Evolutionary conservation across 192 early-diverging fungal genomes (phyloP), one percentile per base, ranked within the genome.

Genomic region (Coemansia sp.): DNA sequence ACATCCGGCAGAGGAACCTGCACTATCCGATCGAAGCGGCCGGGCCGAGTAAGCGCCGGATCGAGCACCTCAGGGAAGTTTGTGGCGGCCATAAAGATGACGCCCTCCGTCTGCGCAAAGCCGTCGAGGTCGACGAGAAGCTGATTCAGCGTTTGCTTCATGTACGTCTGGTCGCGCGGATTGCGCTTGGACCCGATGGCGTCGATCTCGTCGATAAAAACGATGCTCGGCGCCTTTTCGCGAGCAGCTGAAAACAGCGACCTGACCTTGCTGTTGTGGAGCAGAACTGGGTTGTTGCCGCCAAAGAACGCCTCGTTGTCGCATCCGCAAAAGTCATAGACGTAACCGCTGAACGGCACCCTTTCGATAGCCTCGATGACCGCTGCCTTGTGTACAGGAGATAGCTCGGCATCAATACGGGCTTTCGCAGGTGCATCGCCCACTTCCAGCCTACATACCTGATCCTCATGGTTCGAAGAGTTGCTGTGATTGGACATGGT

Each of bases 121-220:
- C 98, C 98, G 72, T 99, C 98, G 19, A 99, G 83, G 63, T 99
- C 96, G n/a, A 99, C 98, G 28, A 99, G 78, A 36, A 99, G 78
- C 75, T 99, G 98, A 69, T 99, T 99, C 8, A 99, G 86, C 6
- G 98, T 99, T 71, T 99, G 96, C 62, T 95, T 90, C 91, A 95
- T 95, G 62, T 95, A 94, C 5, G 89, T 89, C 72, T 98, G 94
- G 65, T 98, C 98, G 69, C 92, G 92, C 36, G 87, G 85, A 65
- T 86, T 93, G 36, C 96, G 88, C 71, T 94, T 95, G 52, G 88
- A 89, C 19, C 98, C 96, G 67, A 99, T 95, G 0, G 96, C 94
- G 78, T 99, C 98, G 55, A 99, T 84, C 72, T 99, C 98, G 77
- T 99, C 98, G 72, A 99, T 98, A 78, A 99, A 99, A 8, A 99